Base-by-base conservation (phyloP, 108 stramenopile genomes). In the Cyclotella baltica region DNA sequence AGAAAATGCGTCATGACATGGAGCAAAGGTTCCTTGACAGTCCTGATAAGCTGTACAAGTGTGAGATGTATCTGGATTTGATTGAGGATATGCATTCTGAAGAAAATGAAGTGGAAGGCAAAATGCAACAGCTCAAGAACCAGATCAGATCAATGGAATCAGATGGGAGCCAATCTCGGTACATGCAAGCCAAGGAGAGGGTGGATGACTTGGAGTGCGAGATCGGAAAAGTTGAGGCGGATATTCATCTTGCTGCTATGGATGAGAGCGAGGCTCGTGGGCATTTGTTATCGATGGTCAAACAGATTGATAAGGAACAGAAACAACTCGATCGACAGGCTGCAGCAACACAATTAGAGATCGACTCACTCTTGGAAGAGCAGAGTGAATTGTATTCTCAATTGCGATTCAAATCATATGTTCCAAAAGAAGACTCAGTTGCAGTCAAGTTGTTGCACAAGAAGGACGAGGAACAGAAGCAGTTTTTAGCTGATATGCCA, bases 181-280 rank as follows among this genome's bases (percentile, higher is more conserved):
- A 27, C 18, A 61, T 35, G 48, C 25, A 62, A 46, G 35, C 50
- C 19, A 62, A 63, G 27, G 57, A 51, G 50, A 67, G 48, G 13
- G 36, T 63, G 6, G 67, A 62, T 46, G 50, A 59, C 16, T 28
- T 70, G 23, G 70, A 30, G 4, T 18, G 31, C 4, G 15, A 34
- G 33, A 1, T 78, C 10, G 43, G 35, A 46, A 29, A 62, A 0
- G 53, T 57, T 18, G 70, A 78, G n/a, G 51, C 55, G 11, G 70
- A 71, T 36, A 55, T 78, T 29, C 20, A 71, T 9, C 62, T 78
- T 22, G 53, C 70, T 15, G 25, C 20, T 2, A 20, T 71, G 63
- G 55, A 31, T 16, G 70, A 78, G 37, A 25, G 71, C 55, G 70
- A 78, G 43, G 77, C 77, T 27, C 77, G 70, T 31, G 30, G 65